Evolutionary conservation across 2,329 filamentous ascomycete species (phyloP), one percentile per base, ranked within the genome.

Genomic region (Colletotrichum coccodes): DNA sequence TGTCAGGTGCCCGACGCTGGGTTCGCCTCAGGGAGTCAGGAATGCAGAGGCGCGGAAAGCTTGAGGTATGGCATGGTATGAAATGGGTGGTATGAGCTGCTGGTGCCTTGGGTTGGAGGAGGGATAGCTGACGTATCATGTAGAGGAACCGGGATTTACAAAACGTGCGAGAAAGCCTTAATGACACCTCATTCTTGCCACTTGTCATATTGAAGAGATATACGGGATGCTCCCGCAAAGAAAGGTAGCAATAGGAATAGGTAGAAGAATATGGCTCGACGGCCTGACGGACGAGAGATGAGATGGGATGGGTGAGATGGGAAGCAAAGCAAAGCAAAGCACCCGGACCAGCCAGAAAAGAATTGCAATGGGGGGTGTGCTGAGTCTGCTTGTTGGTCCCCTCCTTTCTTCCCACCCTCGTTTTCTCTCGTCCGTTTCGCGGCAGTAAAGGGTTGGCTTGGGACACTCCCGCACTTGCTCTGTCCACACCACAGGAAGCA

Each of bases 1-100:
- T 60, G 61, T 69, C 68, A 70, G 63, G 63, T 68, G 62, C 40
- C 40, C 36, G 30, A 34, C 61, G 66, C 66, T 66, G 66, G 66
- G 66, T 68, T 68, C 66, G 66, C 61, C 49, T 60, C 38, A 14
- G 14, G 53, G 67, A 62, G 44, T 62, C 57, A 58, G 50, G 57
- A 62, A 68, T 62, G 63, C 26, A 44, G 49, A 56, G 52, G 49
- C 34, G 54, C 56, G 60, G 42, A 68, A 65, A 68, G 66, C 66
- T 65, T 60, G 54, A 59, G 40, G 53, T n/a, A 36, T 42, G 54
- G 65, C 49, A 59, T 49, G 32, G 21, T n/a, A 30, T 36, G 42
- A 30, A 18, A 38, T 38, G 44, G 57, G 23, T 46, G 38, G 36
- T 57, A 23, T 47, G n/a, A 47, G 42, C 14, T 49, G 42, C 32